Base-by-base conservation (phyloP, 1,284 basidiomycete species). In the Ustilago hordei region DNA sequence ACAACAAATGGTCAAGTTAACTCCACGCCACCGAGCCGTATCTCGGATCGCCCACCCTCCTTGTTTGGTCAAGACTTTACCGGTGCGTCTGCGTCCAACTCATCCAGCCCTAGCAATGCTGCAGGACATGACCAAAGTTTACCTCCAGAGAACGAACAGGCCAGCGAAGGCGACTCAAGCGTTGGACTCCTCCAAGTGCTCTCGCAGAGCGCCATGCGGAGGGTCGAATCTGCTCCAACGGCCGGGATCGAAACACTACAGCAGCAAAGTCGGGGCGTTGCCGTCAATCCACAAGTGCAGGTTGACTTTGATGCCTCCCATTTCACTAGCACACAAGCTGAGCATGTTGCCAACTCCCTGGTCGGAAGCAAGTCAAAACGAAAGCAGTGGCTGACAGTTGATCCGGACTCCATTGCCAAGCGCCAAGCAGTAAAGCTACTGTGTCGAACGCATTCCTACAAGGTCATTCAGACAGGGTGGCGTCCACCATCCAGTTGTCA, bases 191-290 rank as follows among this genome's bases (percentile, higher is more conserved):
- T 75, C 41, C 53, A 70, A 41, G 57, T 75, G 52, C 72, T 75
- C 3, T 75, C 72, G 34, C 72, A 75, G 50, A 69, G 55, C 23
- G 64, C 70, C 0, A 34, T 64, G 54, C 70, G 70, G 41, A 73
- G 28, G 36, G 13, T 73, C 35, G 48, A 56, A 13, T 19, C 28
- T 19, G 39, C 41, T 39, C 53, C 45, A n/a, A 0, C 32, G 12
- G 23, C 39, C 11, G 38, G n/a, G 7, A 35, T 15, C 17, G 19
- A n/a, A 8, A 23, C 55, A 6, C 2, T 6, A 43, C 48, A 13
- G 19, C 39, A 35, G 32, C n/a, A 45, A 3, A 8, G 15, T 19
- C 43, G 19, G n/a, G 19, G n/a, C 43, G 8, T 13, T 13, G 12
- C n/a, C 48, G 48, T 23, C 2, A 52, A 55, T 15, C 48, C 61